Conservation (phyloP, 768 basidiomycete species). For the Albatrellus ellisii region DNA sequence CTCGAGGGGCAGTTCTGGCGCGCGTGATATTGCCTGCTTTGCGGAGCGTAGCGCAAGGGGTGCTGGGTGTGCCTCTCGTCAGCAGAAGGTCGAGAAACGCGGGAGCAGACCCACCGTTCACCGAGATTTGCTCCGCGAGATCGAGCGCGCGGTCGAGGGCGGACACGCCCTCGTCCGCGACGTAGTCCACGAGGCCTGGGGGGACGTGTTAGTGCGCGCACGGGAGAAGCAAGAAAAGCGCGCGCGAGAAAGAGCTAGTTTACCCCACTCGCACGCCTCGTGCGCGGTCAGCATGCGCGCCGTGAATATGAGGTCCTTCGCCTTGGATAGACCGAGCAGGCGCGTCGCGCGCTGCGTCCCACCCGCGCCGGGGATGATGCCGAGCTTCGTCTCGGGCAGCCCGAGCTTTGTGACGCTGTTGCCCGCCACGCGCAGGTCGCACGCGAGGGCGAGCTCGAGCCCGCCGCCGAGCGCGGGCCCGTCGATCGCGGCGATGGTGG, state of each 20-base stretch:
- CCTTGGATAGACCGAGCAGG: slow-evolving; percentile 63
- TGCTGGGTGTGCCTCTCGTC: slow-evolving; percentile 30
- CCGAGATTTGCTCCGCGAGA: slow-evolving; percentile 54
- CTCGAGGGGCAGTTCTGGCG: slow-evolving; percentile 68
- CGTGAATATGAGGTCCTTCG: slow-evolving; percentile 82
- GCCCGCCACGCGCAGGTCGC: slow-evolving; percentile 88
- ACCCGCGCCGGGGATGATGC: slow-evolving; percentile 85
- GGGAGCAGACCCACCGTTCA: slow-evolving; percentile 37
- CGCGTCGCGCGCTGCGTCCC: slow-evolving; percentile 78
- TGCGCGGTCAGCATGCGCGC: slow-evolving; percentile 51
- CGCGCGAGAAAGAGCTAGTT: background rate
- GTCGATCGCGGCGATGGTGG: slow-evolving; percentile 87
- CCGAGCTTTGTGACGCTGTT: slow-evolving; percentile 72
- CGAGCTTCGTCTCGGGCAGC: slow-evolving; percentile 64
- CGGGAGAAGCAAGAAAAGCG: background rate
- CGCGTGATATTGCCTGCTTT: slow-evolving; percentile 73
- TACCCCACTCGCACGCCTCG: slow-evolving; percentile 67
- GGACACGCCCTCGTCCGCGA: slow-evolving; percentile 44
- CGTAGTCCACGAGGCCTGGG: slow-evolving; percentile 75
- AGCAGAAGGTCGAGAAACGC: background rate
- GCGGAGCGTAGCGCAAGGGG: slow-evolving; percentile 82
- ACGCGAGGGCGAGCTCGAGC: slow-evolving; percentile 75
- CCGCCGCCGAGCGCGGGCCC: slow-evolving; percentile 93
- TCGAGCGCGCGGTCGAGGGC: slow-evolving; percentile 60
- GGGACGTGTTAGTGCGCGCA: slow-evolving; percentile 8